Evolutionary conservation across 2,329 filamentous ascomycete species (phyloP), one percentile per base, ranked within the genome.

Genomic region (Beauveria bassiana): DNA sequence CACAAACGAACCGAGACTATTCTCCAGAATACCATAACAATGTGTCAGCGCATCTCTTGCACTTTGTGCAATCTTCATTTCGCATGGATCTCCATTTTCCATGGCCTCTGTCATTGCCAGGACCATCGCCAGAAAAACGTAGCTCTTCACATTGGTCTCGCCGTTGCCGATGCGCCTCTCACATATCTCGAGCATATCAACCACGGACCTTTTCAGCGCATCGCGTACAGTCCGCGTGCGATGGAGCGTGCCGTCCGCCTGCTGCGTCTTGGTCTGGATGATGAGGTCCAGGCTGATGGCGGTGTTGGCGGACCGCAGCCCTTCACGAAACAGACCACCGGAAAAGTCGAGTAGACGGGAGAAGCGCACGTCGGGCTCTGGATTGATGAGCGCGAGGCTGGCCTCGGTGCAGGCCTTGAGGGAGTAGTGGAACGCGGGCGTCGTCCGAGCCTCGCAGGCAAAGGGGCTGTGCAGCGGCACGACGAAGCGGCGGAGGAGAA

Each of bases 401-500:
- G 73, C 67, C 42, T 84, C 81, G 2, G 82, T 63, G 63, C 75
- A 78, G 8, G 76, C 70, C 62, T 79, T 81, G 40, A 76, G 73
- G 0, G 80, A 83, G 69, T 77, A 81, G 64, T 81, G 74, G 65
- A 77, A 84, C 5, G 76, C 62, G 0, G 78, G 80, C 55, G 82
- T 75, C 1, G 66, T 64, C 5, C 69, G 72, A 10, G 79, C 76
- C 62, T 74, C 70, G 43, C 68, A 69, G 43, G 76, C 75, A 66
- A 79, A 84, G 0, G 78, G 73, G 8, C 75, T 77, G 64, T 87
- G 83, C 0, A 87, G 71, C 1, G 78, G 75, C 16, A 86, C 75
- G 2, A 85, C 66, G 66, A 84, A 85, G 16, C 84, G 80, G 5
- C 80, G 79, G 4, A 81, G 72, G 0, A 81, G 71, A 46, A 80